A percentile compares a stretch with the other conserved stretches of the same genome.
Evolutionary conservation across 1,284 basidiomycete species (phyloP).

Genomic region (Leucoagaricus sp.): DNA sequence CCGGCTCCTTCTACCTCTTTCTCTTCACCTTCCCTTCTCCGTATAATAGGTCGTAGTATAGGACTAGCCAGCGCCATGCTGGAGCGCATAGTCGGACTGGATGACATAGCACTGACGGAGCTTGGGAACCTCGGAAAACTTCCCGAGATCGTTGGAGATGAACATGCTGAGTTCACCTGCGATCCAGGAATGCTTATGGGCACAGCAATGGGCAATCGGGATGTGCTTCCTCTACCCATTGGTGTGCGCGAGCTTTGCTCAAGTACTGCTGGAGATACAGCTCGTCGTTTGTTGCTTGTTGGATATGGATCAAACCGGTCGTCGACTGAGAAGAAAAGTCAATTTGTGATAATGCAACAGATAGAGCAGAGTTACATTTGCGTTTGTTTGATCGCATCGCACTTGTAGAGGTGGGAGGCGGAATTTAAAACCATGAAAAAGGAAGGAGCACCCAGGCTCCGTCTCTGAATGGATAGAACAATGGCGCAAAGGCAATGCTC

Average conservation of each 20-base stretch:
- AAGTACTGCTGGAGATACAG: constrained; percentile 72
- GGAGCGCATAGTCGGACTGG: constrained; percentile 71
- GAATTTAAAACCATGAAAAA: neutral
- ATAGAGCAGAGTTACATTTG: constrained; percentile 55
- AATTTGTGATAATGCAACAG: constrained; percentile 16
- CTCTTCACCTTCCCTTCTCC: constrained; percentile 56
- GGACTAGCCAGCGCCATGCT: constrained; percentile 71
- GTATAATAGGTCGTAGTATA: constrained; percentile 64
- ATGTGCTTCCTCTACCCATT: constrained; percentile 37
- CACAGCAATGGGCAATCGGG: constrained; percentile 62
- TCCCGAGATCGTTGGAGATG: constrained; percentile 67
- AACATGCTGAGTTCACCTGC: constrained; percentile 57
- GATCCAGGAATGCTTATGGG: constrained; percentile 55
- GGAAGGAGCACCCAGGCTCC: too few relatives aligned
- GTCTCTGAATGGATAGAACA: too few relatives aligned
- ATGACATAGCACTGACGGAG: constrained; percentile 51
- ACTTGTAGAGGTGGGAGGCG: constrained; percentile 42
- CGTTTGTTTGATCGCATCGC: constrained; percentile 76
- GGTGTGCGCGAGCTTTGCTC: constrained; percentile 56
- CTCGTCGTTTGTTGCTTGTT: constrained; percentile 70
- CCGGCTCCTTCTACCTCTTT: constrained; percentile 75
- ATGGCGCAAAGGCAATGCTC: too few relatives aligned
- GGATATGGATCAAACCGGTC: constrained; percentile 82
- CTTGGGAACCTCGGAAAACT: constrained; percentile 35
- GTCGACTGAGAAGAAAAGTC: constrained; percentile 50